Evolutionary conservation across 768 basidiomycete species (phyloP), one percentile per base, ranked within the genome.

Genomic region (Fomitopsis serialis): DNA sequence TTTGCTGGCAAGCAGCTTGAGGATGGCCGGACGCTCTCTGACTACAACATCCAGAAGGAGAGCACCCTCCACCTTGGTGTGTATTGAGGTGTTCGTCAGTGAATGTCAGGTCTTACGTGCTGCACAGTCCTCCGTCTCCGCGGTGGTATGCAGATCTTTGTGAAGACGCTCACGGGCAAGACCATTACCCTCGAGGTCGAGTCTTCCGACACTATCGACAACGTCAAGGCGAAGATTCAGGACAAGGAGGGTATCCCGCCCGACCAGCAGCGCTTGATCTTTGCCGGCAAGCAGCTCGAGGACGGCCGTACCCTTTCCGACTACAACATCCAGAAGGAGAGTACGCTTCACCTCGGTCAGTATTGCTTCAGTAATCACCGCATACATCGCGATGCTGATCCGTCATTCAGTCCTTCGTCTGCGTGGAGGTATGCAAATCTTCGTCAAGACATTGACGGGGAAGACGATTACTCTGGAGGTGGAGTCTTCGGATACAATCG

Each of bases 271-370:
- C 92, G 93, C 57, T 73, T 95, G n/a, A 95, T 95, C 75, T 96
- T 95, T 59, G 93, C 93, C 46, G 93, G 93, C 52, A 95, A 95
- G 74, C 93, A 95, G 69, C 81, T 97, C 27, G 93, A 96, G 70
- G 93, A 97, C 64, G 93, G 93, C 7, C 85, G 93, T 49, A 97
- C 89, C 3, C 77, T 92, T 1, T 89, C 87, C 13, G 89, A 90
- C 62, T 92, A 92, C 68, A 92, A 93, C 68, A 93, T 96, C 60
- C 94, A 96, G 80, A 95, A 95, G 76, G 92, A 96, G 74, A 88
- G 85, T 1, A 95, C 92, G 37, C 85, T 96, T 48, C 93, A 95
- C 65, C 79, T 84, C 48, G 69, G 68, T 68, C 24, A 40, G 68
- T 57, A 54, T 3, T 32, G 32, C 19, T 45, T 17, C n/a, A n/a